A percentile compares a stretch with the other conserved stretches of the same genome.
phyloP scores from a whole-genome alignment of 2,329 filamentous ascomycete species.

The Fusarium papillatum region DNA sequence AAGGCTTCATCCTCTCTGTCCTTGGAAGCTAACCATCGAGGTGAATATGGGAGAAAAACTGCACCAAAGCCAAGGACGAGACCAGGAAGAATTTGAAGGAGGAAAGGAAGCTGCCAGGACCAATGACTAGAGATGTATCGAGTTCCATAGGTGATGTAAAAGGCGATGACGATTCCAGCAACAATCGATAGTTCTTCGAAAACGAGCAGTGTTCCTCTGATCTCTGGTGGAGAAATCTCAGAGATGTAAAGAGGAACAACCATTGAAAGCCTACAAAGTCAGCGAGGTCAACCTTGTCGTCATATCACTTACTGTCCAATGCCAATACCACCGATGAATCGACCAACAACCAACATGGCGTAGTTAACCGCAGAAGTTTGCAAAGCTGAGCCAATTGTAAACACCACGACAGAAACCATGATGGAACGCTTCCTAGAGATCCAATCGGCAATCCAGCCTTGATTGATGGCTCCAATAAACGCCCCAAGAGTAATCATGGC shows the following conservation, averaged over 20 bases:
- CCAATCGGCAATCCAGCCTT: constrained; percentile 52
- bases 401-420: constrained; percentile 48
- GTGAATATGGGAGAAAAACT: neutral
- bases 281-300: neutral
- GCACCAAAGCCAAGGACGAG: neutral
- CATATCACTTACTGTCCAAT: neutral
- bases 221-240: neutral
- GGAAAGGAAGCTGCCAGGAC: neutral
- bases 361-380: neutral
- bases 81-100: neutral
- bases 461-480: constrained; percentile 60
- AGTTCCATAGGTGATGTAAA: neutral
- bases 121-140: neutral
- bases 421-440: constrained; percentile 50
- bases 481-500: constrained; percentile 61
- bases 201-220: neutral
- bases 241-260: neutral
- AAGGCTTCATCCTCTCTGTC: neutral
- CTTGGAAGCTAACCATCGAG: neutral
- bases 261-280: neutral
- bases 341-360: neutral
- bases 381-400: constrained; percentile 53
- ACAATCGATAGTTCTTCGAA: neutral
- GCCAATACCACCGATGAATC: neutral
- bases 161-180: neutral